Conservation (phyloP, 441 rosid species). For the Macaranga tanarius region DNA sequence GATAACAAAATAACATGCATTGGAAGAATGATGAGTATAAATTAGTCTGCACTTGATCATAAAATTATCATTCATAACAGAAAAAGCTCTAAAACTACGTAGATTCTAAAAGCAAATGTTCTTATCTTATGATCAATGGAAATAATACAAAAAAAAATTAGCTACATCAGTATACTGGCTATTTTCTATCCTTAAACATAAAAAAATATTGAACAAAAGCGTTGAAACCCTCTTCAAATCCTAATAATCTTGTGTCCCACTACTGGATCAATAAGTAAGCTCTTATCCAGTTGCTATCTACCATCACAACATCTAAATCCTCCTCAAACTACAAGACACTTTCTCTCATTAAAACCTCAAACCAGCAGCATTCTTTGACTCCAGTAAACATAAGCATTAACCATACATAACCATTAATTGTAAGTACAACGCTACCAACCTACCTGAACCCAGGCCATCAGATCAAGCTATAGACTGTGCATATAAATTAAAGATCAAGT, state of each 20-base stretch:
- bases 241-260: background rate
- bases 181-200: background rate
- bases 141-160: background rate
- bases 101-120: conserved; percentile 1
- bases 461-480: background rate
- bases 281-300: background rate
- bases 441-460: background rate
- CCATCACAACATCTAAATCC: background rate
- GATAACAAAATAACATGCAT: background rate
- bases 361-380: background rate
- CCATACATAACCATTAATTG: background rate
- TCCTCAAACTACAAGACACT: background rate
- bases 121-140: background rate
- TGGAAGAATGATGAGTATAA: background rate
- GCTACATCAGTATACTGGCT: background rate
- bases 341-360: background rate
- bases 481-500: background rate
- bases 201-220: background rate
- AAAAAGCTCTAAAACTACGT: background rate
- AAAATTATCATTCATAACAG: background rate
- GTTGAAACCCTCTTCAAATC: background rate
- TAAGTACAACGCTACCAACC: background rate
- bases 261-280: background rate
- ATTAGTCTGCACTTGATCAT: background rate
- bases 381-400: too few relatives aligned